Evolutionary conservation across 257 asterid genomes (phyloP), one percentile per base, ranked within the genome.

Genomic region (Solanum virginianum): DNA sequence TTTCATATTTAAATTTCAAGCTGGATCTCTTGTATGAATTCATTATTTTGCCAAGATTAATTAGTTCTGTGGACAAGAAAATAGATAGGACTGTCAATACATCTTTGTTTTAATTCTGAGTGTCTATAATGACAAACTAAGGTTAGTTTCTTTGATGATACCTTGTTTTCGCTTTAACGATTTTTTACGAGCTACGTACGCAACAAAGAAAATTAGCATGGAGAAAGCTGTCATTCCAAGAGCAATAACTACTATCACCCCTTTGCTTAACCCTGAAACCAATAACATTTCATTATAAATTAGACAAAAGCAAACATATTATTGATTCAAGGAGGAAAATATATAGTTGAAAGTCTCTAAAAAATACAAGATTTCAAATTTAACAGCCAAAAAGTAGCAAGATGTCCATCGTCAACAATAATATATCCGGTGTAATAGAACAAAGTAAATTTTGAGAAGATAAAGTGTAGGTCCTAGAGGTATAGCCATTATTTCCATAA

Each of bases 201-300:
- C 92, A 70, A 87, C 87, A 84, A 92, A 92, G 83, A 89, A 62
- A 70, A 91, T 87, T 79, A 95, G 88, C 99, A 94, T 90, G 49
- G 87, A 85, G 85, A 95, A 92, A 29, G 93, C 95, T 71, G 89
- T 87, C 54, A 86, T 89, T 16, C 93, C 90, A 68, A 91, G 86
- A 85, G 83, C 89, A 83, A 95, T 88, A 4, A 97, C 98, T 24
- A 93, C 84, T 32, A 86, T 47, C 36, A 47, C 83, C 16, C 95
- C 95, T 81, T 89, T 90, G 65, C 87, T 86, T 10, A 88, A 79
- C 81, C 89, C 97, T 93, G 74, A 84, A 88, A 72, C 36, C 41
- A 81, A 55, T 7, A 8, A 2, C 29, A 72, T 56, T 74, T 74
- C 8, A 0, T 13, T 74, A 47, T 32, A 47, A 14, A 74, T 66